phyloP scores from a whole-genome alignment of 2,329 filamentous ascomycete species.

The Aspergillus sp. region DNA sequence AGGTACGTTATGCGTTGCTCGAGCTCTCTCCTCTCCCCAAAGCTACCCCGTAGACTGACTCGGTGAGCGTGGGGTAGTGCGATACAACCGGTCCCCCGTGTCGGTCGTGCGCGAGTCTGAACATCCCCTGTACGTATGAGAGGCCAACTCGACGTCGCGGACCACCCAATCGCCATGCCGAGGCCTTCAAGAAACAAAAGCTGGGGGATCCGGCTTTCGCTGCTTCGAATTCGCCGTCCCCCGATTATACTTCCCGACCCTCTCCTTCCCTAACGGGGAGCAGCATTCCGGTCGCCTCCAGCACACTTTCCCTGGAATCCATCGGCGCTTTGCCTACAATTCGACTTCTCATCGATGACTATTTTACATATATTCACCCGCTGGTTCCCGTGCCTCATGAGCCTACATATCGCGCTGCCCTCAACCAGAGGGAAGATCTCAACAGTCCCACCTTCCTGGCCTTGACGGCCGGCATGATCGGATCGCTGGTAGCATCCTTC shows the following conservation, averaged over 20 bases:
- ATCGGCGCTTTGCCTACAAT: slow-evolving; percentile 50
- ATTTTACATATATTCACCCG: slow-evolving; percentile 54
- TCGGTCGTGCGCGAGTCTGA: slow-evolving; percentile 65
- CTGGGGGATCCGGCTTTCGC: slow-evolving; percentile 43
- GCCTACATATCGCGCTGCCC: slow-evolving; percentile 49
- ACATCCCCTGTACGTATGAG: slow-evolving; percentile 70
- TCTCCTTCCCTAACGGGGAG: slow-evolving; percentile 32
- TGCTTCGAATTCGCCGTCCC: slow-evolving; percentile 49
- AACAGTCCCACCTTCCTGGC: slow-evolving; percentile 49
- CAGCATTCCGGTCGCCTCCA: slow-evolving; percentile 41
- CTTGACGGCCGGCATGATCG: slow-evolving; percentile 52
- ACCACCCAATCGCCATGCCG: slow-evolving; percentile 69
- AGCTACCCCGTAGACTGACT: slow-evolving; percentile 16
- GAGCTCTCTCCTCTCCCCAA: slow-evolving; percentile 4
- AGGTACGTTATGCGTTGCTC: slow-evolving; percentile 43
- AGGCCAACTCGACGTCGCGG: slow-evolving; percentile 66
- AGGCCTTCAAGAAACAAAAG: slow-evolving; percentile 67
- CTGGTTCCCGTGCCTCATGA: slow-evolving; percentile 53
- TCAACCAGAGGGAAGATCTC: slow-evolving; percentile 48
- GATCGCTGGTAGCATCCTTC: slow-evolving; percentile 49
- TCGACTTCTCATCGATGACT: slow-evolving; percentile 50
- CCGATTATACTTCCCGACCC: slow-evolving; percentile 47
- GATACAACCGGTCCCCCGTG: slow-evolving; percentile 70
- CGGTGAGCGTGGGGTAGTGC: slow-evolving; percentile 51
- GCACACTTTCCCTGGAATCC: slow-evolving; percentile 54